Conservation (phyloP, 306 rosid species). For the Sechiopsis laciniata region DNA sequence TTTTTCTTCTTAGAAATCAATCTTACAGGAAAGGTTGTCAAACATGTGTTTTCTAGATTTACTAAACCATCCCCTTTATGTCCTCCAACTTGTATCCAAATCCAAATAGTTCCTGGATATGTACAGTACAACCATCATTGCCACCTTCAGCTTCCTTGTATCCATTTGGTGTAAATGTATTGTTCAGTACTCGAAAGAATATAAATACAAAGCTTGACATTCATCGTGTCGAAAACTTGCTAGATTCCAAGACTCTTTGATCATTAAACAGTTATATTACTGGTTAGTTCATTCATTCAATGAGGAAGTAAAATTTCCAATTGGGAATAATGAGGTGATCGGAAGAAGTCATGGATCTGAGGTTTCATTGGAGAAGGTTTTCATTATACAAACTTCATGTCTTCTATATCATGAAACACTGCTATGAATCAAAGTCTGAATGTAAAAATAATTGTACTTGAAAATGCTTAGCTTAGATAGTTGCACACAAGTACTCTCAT, state of each 20-base stretch:
- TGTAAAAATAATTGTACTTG: background rate
- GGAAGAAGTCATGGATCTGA: background rate
- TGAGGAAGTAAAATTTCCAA: background rate
- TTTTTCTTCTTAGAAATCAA: conserved; percentile 21
- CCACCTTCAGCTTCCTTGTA: background rate
- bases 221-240: too few relatives aligned
- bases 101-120: conserved; percentile 37
- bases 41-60: background rate
- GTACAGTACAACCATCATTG: conserved; percentile 29
- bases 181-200: too few relatives aligned
- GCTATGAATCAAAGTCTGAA: background rate
- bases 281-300: background rate
- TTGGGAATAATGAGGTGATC: background rate
- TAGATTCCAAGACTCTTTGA: too few relatives aligned
- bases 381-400: background rate
- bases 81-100: conserved; percentile 33
- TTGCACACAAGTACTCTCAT: background rate
- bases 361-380: background rate
- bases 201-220: too few relatives aligned
- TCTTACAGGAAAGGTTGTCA: conserved; percentile 8
- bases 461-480: background rate
- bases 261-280: background rate
- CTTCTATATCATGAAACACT: conserved; percentile 10
- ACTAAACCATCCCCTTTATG: conserved; percentile 26
- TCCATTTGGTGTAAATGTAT: too few relatives aligned